These are phyloP conservation scores for Sugiyamaella neomexicana DNA, from an alignment of 1,139 yeast genomes.

Conservation along the genomic window DNA sequence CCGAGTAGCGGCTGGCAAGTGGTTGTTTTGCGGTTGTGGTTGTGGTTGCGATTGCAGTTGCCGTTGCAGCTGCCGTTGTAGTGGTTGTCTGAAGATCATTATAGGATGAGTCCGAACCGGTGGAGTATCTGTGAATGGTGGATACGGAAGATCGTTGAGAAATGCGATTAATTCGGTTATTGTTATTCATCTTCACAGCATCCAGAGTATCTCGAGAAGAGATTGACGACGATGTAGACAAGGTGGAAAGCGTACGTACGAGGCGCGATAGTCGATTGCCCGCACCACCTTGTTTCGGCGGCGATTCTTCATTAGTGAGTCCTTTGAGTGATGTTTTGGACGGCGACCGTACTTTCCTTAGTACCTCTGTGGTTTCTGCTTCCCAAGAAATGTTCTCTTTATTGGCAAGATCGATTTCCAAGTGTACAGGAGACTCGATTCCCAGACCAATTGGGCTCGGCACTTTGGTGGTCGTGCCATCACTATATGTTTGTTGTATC, in stretches of 20 bases:
- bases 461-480: not conserved
- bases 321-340: conserved; percentile 14
- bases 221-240: conserved; percentile 26
- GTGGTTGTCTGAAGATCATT: not conserved
- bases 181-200: conserved; percentile 9
- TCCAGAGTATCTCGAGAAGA: conserved; percentile 31
- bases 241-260: conserved; percentile 29
- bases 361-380: conserved; percentile 28
- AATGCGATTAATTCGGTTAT: conserved; percentile 26
- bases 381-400: conserved; percentile 30
- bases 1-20: conserved; percentile 7
- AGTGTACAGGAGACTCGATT: conserved; percentile 16
- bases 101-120: conserved; percentile 23
- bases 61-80: no score
- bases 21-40: conserved; percentile 3
- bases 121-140: conserved; percentile 29
- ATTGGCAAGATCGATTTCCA: conserved; percentile 24
- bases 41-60: no score
- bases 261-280: conserved; percentile 17
- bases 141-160: conserved; percentile 32
- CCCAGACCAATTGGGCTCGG: conserved; percentile 27
- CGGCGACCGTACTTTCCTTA: conserved; percentile 24
- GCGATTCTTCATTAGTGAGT: conserved; percentile 4
- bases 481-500: conserved; percentile 7
- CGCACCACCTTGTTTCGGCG: not conserved